Evolutionary conservation across 2,329 filamentous ascomycete species (phyloP), one percentile per base, ranked within the genome.

Genomic region (Monilinia fructicola): DNA sequence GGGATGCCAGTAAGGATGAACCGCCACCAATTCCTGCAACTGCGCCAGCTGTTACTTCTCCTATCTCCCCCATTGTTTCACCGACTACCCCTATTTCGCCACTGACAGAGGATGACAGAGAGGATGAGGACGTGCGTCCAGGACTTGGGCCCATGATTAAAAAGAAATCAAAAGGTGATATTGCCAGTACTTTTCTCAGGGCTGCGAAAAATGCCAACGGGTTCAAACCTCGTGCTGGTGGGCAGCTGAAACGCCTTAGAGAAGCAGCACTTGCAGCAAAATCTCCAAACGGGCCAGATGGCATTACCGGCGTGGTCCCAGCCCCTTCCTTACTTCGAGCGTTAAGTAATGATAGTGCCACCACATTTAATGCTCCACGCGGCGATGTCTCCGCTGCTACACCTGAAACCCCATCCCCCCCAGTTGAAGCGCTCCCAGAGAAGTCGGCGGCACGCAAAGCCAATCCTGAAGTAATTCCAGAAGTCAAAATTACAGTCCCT

Each of bases 91-190:
- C 55, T 3, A 40, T 59, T 42, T 65, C 63, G 38, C 62, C 60
- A 40, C 44, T 26, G 38, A 26, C 23, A 44, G 64, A 38, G 5
- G 59, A 61, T 10, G 54, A 77, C 64, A 69, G 74, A 38, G 58
- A 64, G n/a, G 58, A 38, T 16, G 72, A 77, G 66, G 70, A 74
- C 42, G 77, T 83, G 71, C 82, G 91, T n/a, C 92, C 92, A 23
- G 93, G 92, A 0, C 83, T 96, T 9, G 92, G 92, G 0, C 92
- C 93, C 2, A 97, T 97, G 93, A 90, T 97, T 73, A 87, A 89
- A 69, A 92, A 91, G 75, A 86, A 85, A 69, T 89, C 87, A 1
- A 87, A 85, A 69, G 84, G 82, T n/a, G 89, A 95, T 66, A 83
- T 95, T 73, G 91, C 91, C 26, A 89, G 86, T 46, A 84, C 86